Evolutionary conservation across 2,329 filamentous ascomycete species (phyloP).

Genomic region (Exophiala phaeomuriformis): DNA sequence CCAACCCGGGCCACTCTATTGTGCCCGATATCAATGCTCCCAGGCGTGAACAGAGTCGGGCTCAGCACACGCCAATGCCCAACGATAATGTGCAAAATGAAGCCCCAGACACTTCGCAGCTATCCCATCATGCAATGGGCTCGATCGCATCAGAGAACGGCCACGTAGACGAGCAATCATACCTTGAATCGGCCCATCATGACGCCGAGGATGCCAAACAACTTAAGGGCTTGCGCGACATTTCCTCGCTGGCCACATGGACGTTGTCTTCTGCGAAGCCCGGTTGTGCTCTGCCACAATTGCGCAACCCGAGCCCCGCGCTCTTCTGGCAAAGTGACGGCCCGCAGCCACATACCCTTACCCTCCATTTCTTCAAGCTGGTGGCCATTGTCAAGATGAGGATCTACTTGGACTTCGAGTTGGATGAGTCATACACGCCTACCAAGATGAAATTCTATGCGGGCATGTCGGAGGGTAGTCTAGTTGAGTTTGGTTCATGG

Average conservation of each 20-base stretch:
- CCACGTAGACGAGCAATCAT: conserved; percentile 21
- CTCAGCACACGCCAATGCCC: conserved; percentile 17
- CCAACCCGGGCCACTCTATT: conserved; percentile 19
- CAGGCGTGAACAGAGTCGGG: conserved; percentile 14
- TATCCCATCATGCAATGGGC: conserved; percentile 16
- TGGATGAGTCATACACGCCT: conserved; percentile 94
- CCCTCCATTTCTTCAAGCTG: conserved; percentile 55
- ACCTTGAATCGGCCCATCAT: conserved; percentile 23
- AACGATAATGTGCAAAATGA: conserved; percentile 12
- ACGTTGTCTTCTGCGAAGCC: conserved; percentile 57
- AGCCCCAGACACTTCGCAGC: conserved; percentile 12
- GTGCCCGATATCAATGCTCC: conserved; percentile 19
- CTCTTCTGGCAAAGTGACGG: conserved; percentile 62
- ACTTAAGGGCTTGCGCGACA: conserved; percentile 47
- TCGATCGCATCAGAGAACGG: conserved; percentile 16
- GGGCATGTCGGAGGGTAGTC: conserved; percentile 83
- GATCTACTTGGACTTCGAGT: conserved; percentile 71
- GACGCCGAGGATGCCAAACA: conserved; percentile 23
- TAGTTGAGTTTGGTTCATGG: conserved; percentile 80
- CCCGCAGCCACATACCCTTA: conserved; percentile 57
- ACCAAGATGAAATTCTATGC: conserved; percentile 85
- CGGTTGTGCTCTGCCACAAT: conserved; percentile 53
- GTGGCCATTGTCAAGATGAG: conserved; percentile 46
- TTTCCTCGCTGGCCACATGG: conserved; percentile 60
- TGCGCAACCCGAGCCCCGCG: conserved; percentile 49